Evolutionary conservation across 306 rosid species (phyloP), one percentile per base, ranked within the genome.

Genomic region (Trichosanthes truncata): DNA sequence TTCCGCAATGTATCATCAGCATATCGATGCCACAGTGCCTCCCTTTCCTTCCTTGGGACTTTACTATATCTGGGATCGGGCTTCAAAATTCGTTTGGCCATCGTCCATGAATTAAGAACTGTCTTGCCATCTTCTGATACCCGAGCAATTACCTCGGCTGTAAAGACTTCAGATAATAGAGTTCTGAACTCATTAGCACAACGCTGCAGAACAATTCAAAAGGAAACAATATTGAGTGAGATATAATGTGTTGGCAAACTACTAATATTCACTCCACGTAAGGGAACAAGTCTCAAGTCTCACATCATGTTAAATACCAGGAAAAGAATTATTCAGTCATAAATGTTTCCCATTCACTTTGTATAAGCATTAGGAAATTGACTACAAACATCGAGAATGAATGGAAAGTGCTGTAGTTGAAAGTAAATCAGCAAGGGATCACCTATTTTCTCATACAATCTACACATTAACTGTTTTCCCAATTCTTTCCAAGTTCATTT

Each of bases 41-140:
- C 98, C 89, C 93, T 92, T 21, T 92, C 97, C 84, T 91, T 89
- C 65, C 97, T 87, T 36, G 92, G 84, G 84, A 89, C 86, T 86
- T 91, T 95, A 85, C 79, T 88, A 68, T 92, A 91, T 81, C 98
- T 88, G 43, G 87, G 88, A 85, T 95, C 97, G 2, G 86, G 78
- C 87, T 92, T 95, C 78, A 95, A 69, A 66, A 83, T 80, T 40
- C 90, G 91, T 67, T 95, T 95, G 6, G 97, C 93, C 0, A 93
- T 95, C 38, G 97, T 90, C 98, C 98, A 95, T 33, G 98, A 95
- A 84, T 87, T 91, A 20, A 91, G 88, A 56, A 84, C 91, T 18
- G 97, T 88, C 82, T 87, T 95, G 56, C 97, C 95, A 55, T 89
- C 93, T 1, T 92, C 94, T 13, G 87, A 83, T 85, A 85, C 96